A percentile compares a stretch with the other conserved stretches of the same genome.
Evolutionary conservation across 768 basidiomycete genomes (phyloP).

Genomic region (Kwoniella dendrophila): DNA sequence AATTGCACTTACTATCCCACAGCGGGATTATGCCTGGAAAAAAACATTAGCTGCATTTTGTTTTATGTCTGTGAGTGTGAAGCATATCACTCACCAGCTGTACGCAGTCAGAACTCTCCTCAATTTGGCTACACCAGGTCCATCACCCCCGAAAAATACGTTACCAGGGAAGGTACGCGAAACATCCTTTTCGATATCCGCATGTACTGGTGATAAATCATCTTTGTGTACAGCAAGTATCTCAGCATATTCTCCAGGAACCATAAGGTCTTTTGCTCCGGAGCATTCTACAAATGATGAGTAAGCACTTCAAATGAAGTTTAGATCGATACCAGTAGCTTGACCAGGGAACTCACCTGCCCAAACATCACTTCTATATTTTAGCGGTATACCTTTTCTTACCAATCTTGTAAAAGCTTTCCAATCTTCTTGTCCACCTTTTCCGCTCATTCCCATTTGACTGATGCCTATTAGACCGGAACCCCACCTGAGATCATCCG

Average conservation of each 20-base stretch:
- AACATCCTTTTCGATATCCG: conserved; percentile 91
- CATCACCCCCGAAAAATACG: conserved; percentile 97
- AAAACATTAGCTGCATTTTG: background rate
- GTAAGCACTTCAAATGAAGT: too few relatives aligned
- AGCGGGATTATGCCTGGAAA: conserved; percentile 75
- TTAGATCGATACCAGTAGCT: too few relatives aligned
- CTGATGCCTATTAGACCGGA: conserved; percentile 89
- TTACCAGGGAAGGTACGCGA: conserved; percentile 87
- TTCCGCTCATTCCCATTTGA: conserved; percentile 72
- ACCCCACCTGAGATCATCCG: conserved; percentile 74
- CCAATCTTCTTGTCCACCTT: conserved; percentile 68
- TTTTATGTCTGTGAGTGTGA: background rate
- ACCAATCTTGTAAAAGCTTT: conserved; percentile 78
- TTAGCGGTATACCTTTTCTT: conserved; percentile 75
- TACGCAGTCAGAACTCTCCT: conserved; percentile 87
- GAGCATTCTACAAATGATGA: conserved; percentile 73
- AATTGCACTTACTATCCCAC: conserved; percentile 74
- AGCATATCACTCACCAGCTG: conserved; percentile 28
- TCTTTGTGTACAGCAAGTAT: conserved; percentile 62
- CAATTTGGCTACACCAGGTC: conserved; percentile 88
- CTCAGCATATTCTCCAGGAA: conserved; percentile 87
- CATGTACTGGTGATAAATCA: conserved; percentile 55
- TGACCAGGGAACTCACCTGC: conserved; percentile 47
- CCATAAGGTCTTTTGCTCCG: conserved; percentile 85
- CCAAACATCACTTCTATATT: conserved; percentile 49